These are phyloP conservation scores for Mycena sp. DNA, from an alignment of 1,284 basidiomycete genomes.

Conservation along the genomic window DNA sequence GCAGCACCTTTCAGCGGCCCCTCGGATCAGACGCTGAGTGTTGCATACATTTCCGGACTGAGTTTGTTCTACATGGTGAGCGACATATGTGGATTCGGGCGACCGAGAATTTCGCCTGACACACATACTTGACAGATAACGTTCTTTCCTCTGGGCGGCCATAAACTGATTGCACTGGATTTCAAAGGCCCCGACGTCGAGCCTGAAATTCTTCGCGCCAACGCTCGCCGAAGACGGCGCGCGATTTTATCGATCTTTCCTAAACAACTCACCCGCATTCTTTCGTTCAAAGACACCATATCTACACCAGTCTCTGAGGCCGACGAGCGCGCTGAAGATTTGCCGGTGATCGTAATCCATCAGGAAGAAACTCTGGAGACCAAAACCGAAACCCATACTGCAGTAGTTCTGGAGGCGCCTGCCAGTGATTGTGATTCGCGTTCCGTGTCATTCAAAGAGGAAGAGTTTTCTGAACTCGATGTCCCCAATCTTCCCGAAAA, in stretches of 20 bases:
- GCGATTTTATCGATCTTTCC: conserved; percentile 38
- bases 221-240: conserved; percentile 45
- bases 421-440: conserved; percentile 14
- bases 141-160: conserved; percentile 70
- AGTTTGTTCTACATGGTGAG: conserved; percentile 58
- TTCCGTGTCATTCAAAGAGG: conserved; percentile 11
- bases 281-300: not conserved
- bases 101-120: not conserved
- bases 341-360: not conserved
- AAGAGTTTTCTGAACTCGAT: not conserved
- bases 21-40: conserved; percentile 63
- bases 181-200: conserved; percentile 72
- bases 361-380: not conserved
- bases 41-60: conserved; percentile 68
- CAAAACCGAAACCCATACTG: not conserved
- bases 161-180: conserved; percentile 64
- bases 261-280: not conserved
- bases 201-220: conserved; percentile 60
- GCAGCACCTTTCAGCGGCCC: conserved; percentile 62
- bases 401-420: not conserved
- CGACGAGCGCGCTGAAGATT: conserved; percentile 9
- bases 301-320: not conserved
- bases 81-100: not conserved
- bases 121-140: conserved; percentile 56
- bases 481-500: not conserved